A percentile compares a stretch with the other conserved stretches of the same genome.
These are phyloP conservation scores for Salmacisia buchloeana DNA, from an alignment of 1,284 basidiomycete species.

Conservation along the genomic window DNA sequence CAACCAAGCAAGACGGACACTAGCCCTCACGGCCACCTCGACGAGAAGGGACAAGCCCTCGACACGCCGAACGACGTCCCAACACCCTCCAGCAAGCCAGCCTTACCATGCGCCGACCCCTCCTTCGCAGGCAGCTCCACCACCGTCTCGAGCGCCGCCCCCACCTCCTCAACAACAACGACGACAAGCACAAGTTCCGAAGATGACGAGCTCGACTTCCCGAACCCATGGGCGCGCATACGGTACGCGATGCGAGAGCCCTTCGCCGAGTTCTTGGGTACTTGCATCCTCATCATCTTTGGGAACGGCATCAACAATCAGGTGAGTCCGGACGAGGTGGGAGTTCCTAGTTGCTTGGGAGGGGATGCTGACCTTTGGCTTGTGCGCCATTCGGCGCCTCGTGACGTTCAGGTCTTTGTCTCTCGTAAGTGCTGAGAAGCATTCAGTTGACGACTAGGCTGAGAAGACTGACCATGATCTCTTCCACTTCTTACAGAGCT, in stretches of 20 bases:
- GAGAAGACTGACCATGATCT: not conserved
- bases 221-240: constrained; percentile 33
- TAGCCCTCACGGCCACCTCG: too few species aligned
- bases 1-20: too few species aligned
- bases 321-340: too few species aligned
- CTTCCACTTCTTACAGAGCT: not conserved
- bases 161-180: too few species aligned
- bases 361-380: not conserved
- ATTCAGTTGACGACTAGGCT: not conserved
- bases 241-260: constrained; percentile 35
- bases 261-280: constrained; percentile 26
- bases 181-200: too few species aligned
- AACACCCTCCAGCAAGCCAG: too few species aligned
- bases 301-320: constrained; percentile 11
- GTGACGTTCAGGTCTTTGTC: not conserved
- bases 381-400: not conserved
- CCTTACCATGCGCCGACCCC: too few species aligned
- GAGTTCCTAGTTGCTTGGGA: too few species aligned
- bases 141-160: too few species aligned
- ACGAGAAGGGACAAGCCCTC: too few species aligned
- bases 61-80: too few species aligned
- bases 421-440: not conserved
- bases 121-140: too few species aligned
- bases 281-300: constrained; percentile 16
- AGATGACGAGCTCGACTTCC: constrained; percentile 26